Evolutionary conservation across 2,329 filamentous ascomycete species (phyloP), one percentile per base, ranked within the genome.

Genomic region (Raffaelea ambrosiae): DNA sequence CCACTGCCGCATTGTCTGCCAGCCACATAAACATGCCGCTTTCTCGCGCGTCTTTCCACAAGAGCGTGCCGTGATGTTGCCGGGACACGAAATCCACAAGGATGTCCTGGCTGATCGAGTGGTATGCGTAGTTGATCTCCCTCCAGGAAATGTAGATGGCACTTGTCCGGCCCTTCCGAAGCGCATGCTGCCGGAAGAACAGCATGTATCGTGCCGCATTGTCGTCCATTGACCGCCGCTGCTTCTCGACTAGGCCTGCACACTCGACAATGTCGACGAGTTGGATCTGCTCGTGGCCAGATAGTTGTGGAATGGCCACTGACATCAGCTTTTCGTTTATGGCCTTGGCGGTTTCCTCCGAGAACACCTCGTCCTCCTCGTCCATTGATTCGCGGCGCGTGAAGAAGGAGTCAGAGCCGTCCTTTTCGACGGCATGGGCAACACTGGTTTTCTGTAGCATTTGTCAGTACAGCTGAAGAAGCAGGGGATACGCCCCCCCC

Each of bases 11-110:
- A 18, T 74, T 65, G 63, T 96, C 90, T 1, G 81, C 79, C 53
- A 98, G 74, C 91, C 93, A 98, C 82, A 96, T 91, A 60, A 95
- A 96, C 48, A 97, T 75, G 11, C 93, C 93, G 55, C 85, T 88
- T 61, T 94, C 85, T 42, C 85, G 77, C 2, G 91, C 93, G 57
- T 90, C 77, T 53, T 85, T 78, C 93, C 93, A 98, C 7, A 84
- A 69, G 69, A 97, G 74, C 50, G 79, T 83, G 1, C 84, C 84
- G 53, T 89, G 84, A 56, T 85, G 89, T 58, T 94, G 88, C 19
- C 79, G 73, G 11, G 83, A 81, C 10, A 95, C 84, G 57, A 95
- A 83, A 61, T 95, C 88, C 1, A 86, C 72, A 18, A 97, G 70
- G 36, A 97, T 90, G 60, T 97, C 91, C 64, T 98, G 93, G 51